A percentile compares a stretch with the other conserved stretches of the same genome.
phyloP scores from a whole-genome alignment of 192 early-diverging fungal genomes.

The Entomortierella parvispora region DNA sequence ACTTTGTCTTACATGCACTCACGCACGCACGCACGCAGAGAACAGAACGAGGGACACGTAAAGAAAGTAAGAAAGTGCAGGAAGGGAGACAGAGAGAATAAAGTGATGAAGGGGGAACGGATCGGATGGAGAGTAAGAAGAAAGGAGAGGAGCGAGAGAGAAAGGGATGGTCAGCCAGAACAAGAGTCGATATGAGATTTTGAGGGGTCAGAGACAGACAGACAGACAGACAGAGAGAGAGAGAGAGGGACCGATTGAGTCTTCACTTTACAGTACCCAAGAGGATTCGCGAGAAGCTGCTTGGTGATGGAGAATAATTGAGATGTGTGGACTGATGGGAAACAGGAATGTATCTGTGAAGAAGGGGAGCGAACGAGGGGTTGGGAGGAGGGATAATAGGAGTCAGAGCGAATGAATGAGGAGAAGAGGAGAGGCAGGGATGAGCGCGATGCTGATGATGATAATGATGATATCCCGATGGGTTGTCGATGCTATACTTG shows the following conservation, averaged over 20 bases:
- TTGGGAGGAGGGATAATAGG: not conserved
- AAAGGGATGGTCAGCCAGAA: slow-evolving; percentile 5
- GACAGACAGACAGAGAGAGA: not conserved
- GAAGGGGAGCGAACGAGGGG: not conserved
- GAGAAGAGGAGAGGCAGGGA: too few species aligned
- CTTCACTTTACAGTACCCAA: slow-evolving; percentile 2
- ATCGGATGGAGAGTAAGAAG: not conserved
- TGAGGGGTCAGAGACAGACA: not conserved
- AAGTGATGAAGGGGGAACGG: not conserved
- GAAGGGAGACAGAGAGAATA: not conserved
- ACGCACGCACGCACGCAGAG: too few species aligned
- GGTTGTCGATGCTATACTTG: too few species aligned
- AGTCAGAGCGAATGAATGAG: too few species aligned
- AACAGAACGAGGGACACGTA: too few species aligned
- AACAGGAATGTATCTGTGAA: slow-evolving; percentile 7
- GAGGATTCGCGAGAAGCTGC: slow-evolving; percentile 18
- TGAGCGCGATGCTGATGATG: too few species aligned
- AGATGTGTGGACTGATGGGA: slow-evolving; percentile 12
- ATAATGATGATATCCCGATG: too few species aligned
- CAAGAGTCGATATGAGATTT: not conserved
- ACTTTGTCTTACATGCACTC: too few species aligned
- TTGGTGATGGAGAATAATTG: not conserved
- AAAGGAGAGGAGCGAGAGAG: not conserved
- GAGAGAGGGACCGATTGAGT: not conserved
- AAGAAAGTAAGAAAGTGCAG: not conserved